Percentiles rank a stretch among this genome's conserved stretches.
Conservation (phyloP, 108 stramenopile genomes). For the Cyclotella baltica region DNA sequence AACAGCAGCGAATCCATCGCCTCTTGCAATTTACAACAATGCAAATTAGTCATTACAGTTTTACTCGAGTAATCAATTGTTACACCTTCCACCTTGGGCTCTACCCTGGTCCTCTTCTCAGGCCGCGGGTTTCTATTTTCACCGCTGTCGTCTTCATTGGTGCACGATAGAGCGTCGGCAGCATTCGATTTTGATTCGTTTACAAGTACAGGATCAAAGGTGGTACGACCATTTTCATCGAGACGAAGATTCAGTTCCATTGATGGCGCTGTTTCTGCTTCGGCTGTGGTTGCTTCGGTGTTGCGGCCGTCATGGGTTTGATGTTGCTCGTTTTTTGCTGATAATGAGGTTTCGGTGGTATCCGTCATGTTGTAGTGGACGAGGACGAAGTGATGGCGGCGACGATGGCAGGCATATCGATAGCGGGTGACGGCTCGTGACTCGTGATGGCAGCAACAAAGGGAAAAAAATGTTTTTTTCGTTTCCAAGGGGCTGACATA, state of each 20-base stretch:
- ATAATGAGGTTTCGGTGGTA: too few species aligned
- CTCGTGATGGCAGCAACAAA: too few species aligned
- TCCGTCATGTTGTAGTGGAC: too few species aligned
- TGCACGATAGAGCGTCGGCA: not conserved
- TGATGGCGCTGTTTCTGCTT: slow-evolving; percentile 4
- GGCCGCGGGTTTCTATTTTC: not conserved
- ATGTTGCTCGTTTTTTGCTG: too few species aligned
- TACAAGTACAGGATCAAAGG: slow-evolving; percentile 27
- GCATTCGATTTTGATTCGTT: not conserved
- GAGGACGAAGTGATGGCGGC: too few species aligned
- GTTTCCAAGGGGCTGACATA: too few species aligned
- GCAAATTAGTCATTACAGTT: slow-evolving; percentile 57
- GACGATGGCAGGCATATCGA: too few species aligned
- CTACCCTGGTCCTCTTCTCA: not conserved
- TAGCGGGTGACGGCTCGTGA: too few species aligned
- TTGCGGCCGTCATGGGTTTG: too few species aligned
- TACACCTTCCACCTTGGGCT: not conserved
- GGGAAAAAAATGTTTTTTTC: too few species aligned
- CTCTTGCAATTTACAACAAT: not conserved
- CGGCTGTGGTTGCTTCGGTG: too few species aligned
- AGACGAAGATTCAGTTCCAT: slow-evolving; percentile 76
- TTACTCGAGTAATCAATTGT: slow-evolving; percentile 54
- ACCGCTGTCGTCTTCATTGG: not conserved
- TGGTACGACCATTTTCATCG: slow-evolving; percentile 70
- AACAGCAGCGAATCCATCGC: slow-evolving; percentile 70